phyloP scores from a whole-genome alignment of 441 rosid genomes.

The Populus hybrid region DNA sequence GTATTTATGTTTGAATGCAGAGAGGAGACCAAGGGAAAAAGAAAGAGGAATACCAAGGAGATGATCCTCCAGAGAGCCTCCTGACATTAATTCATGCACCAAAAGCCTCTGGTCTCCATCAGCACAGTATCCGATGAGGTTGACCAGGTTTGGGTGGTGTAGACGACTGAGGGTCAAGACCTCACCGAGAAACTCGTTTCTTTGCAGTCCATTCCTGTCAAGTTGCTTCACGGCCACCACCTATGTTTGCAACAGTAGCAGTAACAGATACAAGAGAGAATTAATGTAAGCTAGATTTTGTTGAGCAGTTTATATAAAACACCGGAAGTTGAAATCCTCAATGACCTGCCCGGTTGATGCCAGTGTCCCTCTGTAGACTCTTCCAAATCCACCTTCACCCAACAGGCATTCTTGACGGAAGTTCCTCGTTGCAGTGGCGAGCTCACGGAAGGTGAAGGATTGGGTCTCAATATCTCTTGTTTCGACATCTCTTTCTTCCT shows the following conservation, averaged over 20 bases:
- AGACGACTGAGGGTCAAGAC: slow-evolving; percentile 48
- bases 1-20: not conserved
- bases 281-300: not conserved
- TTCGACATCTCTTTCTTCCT: slow-evolving; percentile 16
- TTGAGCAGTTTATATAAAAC: not conserved
- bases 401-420: slow-evolving; percentile 66
- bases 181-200: slow-evolving; percentile 64
- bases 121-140: slow-evolving; percentile 76
- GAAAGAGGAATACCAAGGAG: slow-evolving; percentile 50
- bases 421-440: slow-evolving; percentile 82
- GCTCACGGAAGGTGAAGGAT: slow-evolving; percentile 65
- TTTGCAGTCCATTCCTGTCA: slow-evolving; percentile 72
- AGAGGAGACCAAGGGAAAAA: not conserved
- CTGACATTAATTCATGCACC: slow-evolving; percentile 64
- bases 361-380: slow-evolving; percentile 70
- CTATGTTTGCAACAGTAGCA: slow-evolving; percentile 23
- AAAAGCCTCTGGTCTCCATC: slow-evolving; percentile 97
- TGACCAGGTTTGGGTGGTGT: slow-evolving; percentile 66
- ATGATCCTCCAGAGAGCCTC: slow-evolving; percentile 61
- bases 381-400: slow-evolving; percentile 32
- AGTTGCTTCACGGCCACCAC: slow-evolving; percentile 89
- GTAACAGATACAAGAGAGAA: not conserved
- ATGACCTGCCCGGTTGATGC: slow-evolving; percentile 57
- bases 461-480: slow-evolving; percentile 31
- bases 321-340: not conserved